Conservation (phyloP, 257 asterid species). For the Solanum clarkiae region DNA sequence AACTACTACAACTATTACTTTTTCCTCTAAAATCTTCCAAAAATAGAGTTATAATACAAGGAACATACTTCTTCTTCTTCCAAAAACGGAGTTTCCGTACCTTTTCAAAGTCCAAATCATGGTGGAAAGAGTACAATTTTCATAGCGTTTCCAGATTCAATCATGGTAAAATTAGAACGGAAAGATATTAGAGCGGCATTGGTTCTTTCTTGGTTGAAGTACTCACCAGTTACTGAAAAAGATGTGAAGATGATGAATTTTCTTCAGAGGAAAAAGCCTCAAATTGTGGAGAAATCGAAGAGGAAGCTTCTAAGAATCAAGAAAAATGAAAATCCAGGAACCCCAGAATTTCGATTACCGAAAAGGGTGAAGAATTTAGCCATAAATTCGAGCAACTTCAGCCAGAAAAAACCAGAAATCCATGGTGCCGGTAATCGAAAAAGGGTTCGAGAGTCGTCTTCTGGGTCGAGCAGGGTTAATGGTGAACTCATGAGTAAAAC, state of each 20-base stretch:
- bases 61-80: background rate
- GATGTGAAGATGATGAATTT: background rate
- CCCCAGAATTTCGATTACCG: background rate
- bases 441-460: background rate
- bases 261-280: background rate
- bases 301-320: background rate
- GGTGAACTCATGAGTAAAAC: background rate
- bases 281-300: background rate
- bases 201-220: background rate
- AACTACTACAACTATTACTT: too few species aligned
- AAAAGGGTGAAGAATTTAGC: background rate
- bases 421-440: background rate
- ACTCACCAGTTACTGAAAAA: background rate
- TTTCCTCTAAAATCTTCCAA: background rate
- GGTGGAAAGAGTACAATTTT: background rate
- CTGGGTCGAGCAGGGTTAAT: background rate
- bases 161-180: background rate
- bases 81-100: background rate
- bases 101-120: background rate
- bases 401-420: background rate
- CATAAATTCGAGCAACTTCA: background rate
- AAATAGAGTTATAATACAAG: background rate
- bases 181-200: background rate
- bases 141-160: background rate
- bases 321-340: background rate